Evolutionary conservation across 768 basidiomycete genomes (phyloP), one percentile per base, ranked within the genome.

Genomic region (Glaciozyma martinii): DNA sequence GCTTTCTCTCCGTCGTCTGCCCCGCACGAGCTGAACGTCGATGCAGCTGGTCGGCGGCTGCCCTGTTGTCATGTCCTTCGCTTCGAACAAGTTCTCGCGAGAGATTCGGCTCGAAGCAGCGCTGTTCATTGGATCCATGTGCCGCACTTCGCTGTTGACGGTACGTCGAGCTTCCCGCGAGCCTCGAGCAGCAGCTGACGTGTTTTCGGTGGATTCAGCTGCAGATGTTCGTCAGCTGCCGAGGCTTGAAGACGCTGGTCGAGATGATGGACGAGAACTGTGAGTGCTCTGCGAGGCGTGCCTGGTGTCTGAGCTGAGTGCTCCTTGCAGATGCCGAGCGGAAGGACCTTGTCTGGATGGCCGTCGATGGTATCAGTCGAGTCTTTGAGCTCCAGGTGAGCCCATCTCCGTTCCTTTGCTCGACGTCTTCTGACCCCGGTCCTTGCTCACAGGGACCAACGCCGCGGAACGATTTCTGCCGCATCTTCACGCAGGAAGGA

Each of bases 171-270:
- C 44, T 3, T 5, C 18, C n/a, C 29, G 37, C 23, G 55, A 43
- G 9, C 4, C 9, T 42, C 5, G 40, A 4, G 19, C 42, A 3
- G 2, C 21, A 30, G 29, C 59, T 49, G 59, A 47, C 18, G 25
- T 5, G 23, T 18, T 6, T 21, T 3, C 5, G 15, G 10, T 1
- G 23, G 7, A 13, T 8, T 15, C 56, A 72, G 70, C 78, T 98
- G 46, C 94, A 98, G 74, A 98, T 97, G 94, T 97, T 98, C 78
- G 95, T 98, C 67, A 89, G 90, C 23, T 99, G 94, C 74, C 92
- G 94, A 27, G 95, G 95, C 7, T 80, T 99, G 60, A 88, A 89
- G 73, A 89, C 93, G 33, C 82, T 99, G 0, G 94, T 98, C 6
- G 92, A 98, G 71, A 86, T 98, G 59, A 82, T 99, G 16, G 94